Evolutionary conservation across 2,329 filamentous ascomycete species (phyloP), one percentile per base, ranked within the genome.

Genomic region (Penicillium sp.): DNA sequence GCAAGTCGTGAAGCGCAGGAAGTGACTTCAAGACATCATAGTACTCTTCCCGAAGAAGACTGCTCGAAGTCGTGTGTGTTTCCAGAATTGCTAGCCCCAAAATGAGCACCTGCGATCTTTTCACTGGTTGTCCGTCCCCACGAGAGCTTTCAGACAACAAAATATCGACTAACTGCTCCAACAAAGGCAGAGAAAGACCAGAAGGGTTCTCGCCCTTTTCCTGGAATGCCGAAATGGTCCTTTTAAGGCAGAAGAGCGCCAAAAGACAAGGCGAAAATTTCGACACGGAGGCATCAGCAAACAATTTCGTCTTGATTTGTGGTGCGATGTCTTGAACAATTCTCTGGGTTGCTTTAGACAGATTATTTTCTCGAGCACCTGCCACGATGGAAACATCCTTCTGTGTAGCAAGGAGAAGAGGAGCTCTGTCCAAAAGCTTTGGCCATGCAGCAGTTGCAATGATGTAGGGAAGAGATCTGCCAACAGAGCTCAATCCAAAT

Each of bases 61-160:
- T 62, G 6, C 63, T 57, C 23, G 66, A 58, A 18, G 67, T 60
- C 12, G 69, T 71, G 46, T 71, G 72, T 18, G 64, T 64, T 51
- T 76, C 74, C 33, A 76, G 50, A 17, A 75, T 67, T 9, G 70
- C 70, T 34, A 75, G 65, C 20, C 61, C 59, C 21, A 65, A 52
- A 34, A 58, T 55, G 23, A 73, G 44, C 6, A 65, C 46, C 18
- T 64, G 57, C 27, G 62, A 66, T 26, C 52, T 42, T n/a, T 63
- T 51, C 3, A 45, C 42, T 15, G 17, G 49, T 15, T 42, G 42
- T 10, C 27, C 15, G 21, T 47, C 42, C 30, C 41, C 40, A 3
- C 18, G 9, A 23, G 47, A 37, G n/a, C 40, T 52, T 39, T 59
- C 57, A 2, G 44, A 50, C 8, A 65, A 32, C 5, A 74, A 52